Evolutionary conservation across 495 filamentous ascomycete species (phyloP).

Genomic region (Penicillium coprophilum): DNA sequence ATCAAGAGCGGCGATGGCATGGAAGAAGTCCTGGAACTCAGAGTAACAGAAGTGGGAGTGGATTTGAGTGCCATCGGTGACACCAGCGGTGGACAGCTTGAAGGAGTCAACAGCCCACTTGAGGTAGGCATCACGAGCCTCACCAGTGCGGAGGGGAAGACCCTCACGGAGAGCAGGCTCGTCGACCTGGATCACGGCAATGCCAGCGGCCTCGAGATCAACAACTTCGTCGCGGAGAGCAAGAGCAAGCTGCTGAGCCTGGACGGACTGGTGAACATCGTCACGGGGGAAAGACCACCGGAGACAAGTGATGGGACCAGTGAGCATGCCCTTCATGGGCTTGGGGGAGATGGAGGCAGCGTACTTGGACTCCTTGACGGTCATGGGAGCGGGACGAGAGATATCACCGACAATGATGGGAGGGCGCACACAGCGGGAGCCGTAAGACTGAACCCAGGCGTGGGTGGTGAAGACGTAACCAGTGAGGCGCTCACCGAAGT

Average conservation of each 20-base stretch:
- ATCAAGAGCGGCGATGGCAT: slow-evolving; percentile 96
- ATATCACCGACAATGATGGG: slow-evolving; percentile 98
- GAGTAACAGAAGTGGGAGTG: slow-evolving; percentile 99
- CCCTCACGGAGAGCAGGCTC: slow-evolving; percentile 99
- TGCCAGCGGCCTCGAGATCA: slow-evolving; percentile 93
- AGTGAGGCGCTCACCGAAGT: slow-evolving; percentile 95
- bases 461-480: slow-evolving; percentile 99
- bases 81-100: slow-evolving; percentile 88
- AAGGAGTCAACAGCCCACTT: slow-evolving; percentile 96
- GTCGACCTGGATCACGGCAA: slow-evolving; percentile 97
- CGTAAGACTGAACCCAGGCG: slow-evolving; percentile 98
- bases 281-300: slow-evolving; percentile 99
- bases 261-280: slow-evolving; percentile 96
- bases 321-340: slow-evolving; percentile 99
- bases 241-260: slow-evolving; percentile 97
- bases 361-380: slow-evolving; percentile 99
- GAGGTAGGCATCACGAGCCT: slow-evolving; percentile 92
- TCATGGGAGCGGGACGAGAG: slow-evolving; percentile 94
- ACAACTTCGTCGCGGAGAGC: slow-evolving; percentile 97
- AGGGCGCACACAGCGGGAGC: slow-evolving; percentile 95
- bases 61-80: slow-evolving; percentile 92
- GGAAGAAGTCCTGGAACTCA: slow-evolving; percentile 99
- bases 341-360: slow-evolving; percentile 93
- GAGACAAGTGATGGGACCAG: slow-evolving; percentile 96
- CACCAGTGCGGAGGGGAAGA: slow-evolving; percentile 88